Evolutionary conservation across 2,329 filamentous ascomycete genomes (phyloP).

Genomic region (Fusarium citri): DNA sequence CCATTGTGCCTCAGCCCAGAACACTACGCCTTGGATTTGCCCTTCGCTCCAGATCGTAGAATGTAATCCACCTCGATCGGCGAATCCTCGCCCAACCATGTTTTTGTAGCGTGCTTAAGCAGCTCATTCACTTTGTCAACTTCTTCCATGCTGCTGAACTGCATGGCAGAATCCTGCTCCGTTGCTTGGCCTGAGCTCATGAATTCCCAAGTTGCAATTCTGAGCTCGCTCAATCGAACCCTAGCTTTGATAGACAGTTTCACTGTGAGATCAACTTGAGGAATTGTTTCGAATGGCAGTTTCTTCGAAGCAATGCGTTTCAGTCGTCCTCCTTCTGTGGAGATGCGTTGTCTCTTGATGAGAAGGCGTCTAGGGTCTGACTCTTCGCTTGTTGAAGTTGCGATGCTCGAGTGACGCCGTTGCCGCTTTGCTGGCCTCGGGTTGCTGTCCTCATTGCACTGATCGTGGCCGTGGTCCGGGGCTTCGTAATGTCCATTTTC

Average conservation of each 20-base stretch:
- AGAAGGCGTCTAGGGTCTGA: conserved; percentile 38
- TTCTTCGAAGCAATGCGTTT: conserved; percentile 40
- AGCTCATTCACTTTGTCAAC: conserved; percentile 37
- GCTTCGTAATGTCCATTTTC: not conserved
- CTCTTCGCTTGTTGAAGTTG: conserved; percentile 1
- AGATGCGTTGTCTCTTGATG: conserved; percentile 36
- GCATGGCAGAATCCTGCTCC: conserved; percentile 22
- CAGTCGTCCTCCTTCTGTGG: conserved; percentile 25
- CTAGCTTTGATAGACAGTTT: conserved; percentile 17
- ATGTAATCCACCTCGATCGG: conserved; percentile 43
- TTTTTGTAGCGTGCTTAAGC: conserved; percentile 34
- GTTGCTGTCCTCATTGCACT: not conserved
- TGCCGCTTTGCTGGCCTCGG: conserved; percentile 17
- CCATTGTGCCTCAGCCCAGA: conserved; percentile 18
- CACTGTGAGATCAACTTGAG: conserved; percentile 32
- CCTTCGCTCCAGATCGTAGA: conserved; percentile 43
- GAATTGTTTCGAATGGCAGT: conserved; percentile 46
- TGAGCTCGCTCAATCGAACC: conserved; percentile 20
- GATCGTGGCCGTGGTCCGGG: not conserved
- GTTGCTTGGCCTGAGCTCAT: conserved; percentile 14
- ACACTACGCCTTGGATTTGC: conserved; percentile 39
- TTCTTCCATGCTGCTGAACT: conserved; percentile 43
- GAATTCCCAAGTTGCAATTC: conserved; percentile 16
- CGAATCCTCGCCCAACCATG: conserved; percentile 37
- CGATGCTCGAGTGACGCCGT: conserved; percentile 15